Base-by-base conservation (phyloP, 108 stramenopile species). In the Nitzschia putrida region DNA sequence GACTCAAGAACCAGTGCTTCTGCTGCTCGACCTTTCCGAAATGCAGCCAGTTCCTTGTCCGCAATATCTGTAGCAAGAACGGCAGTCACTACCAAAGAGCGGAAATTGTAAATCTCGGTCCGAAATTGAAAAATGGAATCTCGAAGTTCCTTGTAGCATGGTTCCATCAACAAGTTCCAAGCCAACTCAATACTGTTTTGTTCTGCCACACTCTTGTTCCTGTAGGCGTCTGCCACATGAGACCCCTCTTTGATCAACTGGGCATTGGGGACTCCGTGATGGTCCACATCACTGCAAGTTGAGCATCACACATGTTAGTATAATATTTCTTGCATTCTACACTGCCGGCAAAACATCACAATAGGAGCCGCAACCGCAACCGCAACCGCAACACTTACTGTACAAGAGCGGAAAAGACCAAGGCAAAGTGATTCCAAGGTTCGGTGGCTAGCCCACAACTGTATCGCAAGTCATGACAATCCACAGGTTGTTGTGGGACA, bases 31-130 rank as follows among this genome's bases (percentile, higher is more conserved):
- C 57, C 59, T 54, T 82, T 78, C 0, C 71, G 72, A 8, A 65
- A 41, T 5, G 60, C 67, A 16, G 73, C 65, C 45, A 77, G 42
- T 55, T 82, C 81, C 40, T 74, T 73, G 50, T 78, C 76, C 1
- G 77, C 81, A 59, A 82, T 82, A 55, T 82, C 81, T 18, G 81
- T 82, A 18, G 81, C 81, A 3, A 78, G 55, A 11, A 78, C 69
- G 37, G 50, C 50, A n/a, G 71, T 78, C 3, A 73, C 72, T 3
- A 82, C 68, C 10, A 82, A 57, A 21, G 64, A 39, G 16, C 64
- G 66, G 40, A 82, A 82, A 16, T 58, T 51, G 45, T 7, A 37
- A 20, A 77, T 26, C 40, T 76, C 70, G 26, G 54, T 23, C 11
- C 61, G 54, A 24, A 43, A 57, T 29, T 37, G 16, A 52, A 78